These are phyloP conservation scores for Mortierella hygrophila DNA, from an alignment of 192 early-diverging fungal genomes.

Conservation along the genomic window DNA sequence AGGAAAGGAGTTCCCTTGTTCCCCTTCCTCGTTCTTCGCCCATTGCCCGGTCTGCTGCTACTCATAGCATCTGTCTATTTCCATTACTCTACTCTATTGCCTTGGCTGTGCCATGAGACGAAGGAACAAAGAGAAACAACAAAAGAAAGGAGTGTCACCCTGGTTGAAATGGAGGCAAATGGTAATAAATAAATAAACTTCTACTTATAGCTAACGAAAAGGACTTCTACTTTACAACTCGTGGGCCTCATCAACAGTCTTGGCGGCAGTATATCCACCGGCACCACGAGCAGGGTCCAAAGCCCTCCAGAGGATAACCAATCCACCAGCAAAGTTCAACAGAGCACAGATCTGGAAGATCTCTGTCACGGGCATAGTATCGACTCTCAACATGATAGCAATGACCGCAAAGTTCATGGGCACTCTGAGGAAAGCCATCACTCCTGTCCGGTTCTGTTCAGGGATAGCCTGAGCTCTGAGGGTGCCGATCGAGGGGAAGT, in stretches of 20 bases:
- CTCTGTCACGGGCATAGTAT: slow-evolving; percentile 46
- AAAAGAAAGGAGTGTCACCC: neutral
- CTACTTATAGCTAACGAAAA: neutral
- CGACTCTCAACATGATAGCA: slow-evolving; percentile 60
- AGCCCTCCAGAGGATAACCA: slow-evolving; percentile 40
- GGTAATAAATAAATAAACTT: neutral
- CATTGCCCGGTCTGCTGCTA: neutral
- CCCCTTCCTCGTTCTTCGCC: neutral
- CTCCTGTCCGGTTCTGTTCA: slow-evolving; percentile 66
- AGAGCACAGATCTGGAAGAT: slow-evolving; percentile 69
- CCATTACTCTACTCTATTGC: neutral
- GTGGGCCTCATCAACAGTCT: slow-evolving; percentile 14
- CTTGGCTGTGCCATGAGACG: neutral
- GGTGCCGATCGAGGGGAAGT: slow-evolving; percentile 66
- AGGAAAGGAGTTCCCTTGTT: neutral
- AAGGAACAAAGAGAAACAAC: neutral
- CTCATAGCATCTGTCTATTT: neutral
- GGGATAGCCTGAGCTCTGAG: slow-evolving; percentile 66
- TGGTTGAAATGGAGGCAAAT: neutral
- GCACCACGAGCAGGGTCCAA: slow-evolving; percentile 34
- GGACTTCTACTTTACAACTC: slow-evolving; percentile 13
- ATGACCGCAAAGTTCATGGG: slow-evolving; percentile 73
- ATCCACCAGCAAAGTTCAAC: slow-evolving; percentile 56
- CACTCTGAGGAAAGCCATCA: slow-evolving; percentile 72
- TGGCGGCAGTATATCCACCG: slow-evolving; percentile 13